A percentile compares a stretch with the other conserved stretches of the same genome.
Conservation (phyloP, 257 asterid genomes). For the Solanum raphanifolium region DNA sequence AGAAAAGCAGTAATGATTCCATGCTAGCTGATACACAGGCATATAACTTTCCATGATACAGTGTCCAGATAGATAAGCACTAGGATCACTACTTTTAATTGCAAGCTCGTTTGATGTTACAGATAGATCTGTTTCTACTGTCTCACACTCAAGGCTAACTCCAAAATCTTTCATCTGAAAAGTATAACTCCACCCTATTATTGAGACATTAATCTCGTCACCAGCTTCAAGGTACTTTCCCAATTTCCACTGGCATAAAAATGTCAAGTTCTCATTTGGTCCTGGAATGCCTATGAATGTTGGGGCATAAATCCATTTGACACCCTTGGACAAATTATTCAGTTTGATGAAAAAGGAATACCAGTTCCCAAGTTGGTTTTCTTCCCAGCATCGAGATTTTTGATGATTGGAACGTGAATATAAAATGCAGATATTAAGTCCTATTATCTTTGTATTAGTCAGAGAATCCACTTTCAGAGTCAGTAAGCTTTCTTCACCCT, state of each 20-base stretch:
- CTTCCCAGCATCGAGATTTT: neutral
- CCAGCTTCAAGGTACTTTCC: neutral
- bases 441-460: neutral
- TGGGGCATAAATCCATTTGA: conserved; percentile 5
- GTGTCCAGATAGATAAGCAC: neutral
- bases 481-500: neutral
- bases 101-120: neutral
- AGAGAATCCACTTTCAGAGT: neutral
- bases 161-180: conserved; percentile 2
- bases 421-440: neutral
- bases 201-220: neutral
- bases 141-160: neutral
- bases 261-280: neutral
- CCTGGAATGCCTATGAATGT: conserved; percentile 12
- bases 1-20: conserved; percentile 2
- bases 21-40: neutral
- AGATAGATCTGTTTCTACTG: neutral
- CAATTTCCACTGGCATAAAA: conserved; percentile 4
- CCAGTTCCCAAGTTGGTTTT: neutral
- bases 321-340: neutral
- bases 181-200: neutral
- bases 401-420: neutral
- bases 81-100: neutral
- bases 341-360: neutral
- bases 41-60: neutral